Evolutionary conservation across 257 asterid species (phyloP), one percentile per base, ranked within the genome.

Genomic region (Solanum okadae): DNA sequence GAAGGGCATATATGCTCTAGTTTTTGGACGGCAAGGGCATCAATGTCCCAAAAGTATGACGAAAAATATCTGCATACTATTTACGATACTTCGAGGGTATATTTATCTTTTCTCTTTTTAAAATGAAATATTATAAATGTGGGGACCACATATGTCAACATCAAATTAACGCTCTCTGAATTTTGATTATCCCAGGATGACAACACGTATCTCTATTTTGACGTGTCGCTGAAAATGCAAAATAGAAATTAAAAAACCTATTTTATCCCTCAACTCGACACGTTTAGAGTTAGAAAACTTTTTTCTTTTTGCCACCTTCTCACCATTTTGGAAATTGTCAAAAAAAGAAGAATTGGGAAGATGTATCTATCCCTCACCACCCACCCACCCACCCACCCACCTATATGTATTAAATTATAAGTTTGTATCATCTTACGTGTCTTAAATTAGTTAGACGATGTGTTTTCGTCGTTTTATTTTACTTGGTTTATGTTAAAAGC

Each of bases 171-270:
- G 95, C 91, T 89, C 86, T 91, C 92, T 92, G 88, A 49, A 88
- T 27, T 88, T 86, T 72, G 83, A 70, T 77, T 18, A 27, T 23
- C 49, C 86, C 87, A 2, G 4, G 2, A 56, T 31, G 63, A 44
- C 73, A 92, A 93, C 94, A 90, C 96, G 95, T 89, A 95, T 91
- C 92, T 56, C 4, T 56, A 25, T 10, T 10, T 2, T 92, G 91
- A 91, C 94, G 92, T 88, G 93, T 91, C 35, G 81, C 81, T 85
- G 86, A 88, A 65, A 88, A 40, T 68, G 91, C 88, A 56, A 25
- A 23, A 5, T 52, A 72, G 23, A 71, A 70, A 71, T 15, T n/a
- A 10, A n/a, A n/a, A 63, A 63, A 0, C 71, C 65, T 56, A 56
- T 1, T 33, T 72, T 72, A 72, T 8, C 18, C 25, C 16, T 35